Base-by-base conservation (phyloP, 1,284 basidiomycete species). In the Neonothopanus nambi region DNA sequence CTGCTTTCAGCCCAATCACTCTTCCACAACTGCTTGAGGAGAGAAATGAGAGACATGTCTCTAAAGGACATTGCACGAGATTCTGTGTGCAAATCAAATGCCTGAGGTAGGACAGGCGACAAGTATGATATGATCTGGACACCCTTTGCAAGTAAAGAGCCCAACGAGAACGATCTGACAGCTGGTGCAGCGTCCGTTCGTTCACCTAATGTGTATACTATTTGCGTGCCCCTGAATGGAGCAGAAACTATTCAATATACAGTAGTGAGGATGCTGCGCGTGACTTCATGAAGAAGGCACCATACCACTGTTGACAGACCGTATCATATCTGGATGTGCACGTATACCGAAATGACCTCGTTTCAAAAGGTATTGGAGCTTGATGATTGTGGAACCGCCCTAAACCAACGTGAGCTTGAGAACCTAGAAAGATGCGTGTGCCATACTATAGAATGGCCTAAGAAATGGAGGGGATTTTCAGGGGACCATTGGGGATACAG, bases 371-470 rank as follows among this genome's bases (percentile, higher is more conserved):
- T 68, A 64, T 52, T 80, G 77, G 26, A 82, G 63, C 57, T 81
- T 79, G 21, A 72, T 64, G 40, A 81, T 70, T 5, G 78, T 81
- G 0, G 74, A 66, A 7, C 77, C 79, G n/a, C 80, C 79, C 78
- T 80, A 15, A 42, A 6, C 17, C 40, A 30, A 18, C 28, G 20
- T 20, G 1, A 30, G n/a, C 38, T 21, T 35, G 28, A 39, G 35
- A 51, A 26, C n/a, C 9, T n/a, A 17, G 37, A 42, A 18, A 55
- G 20, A 37, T 44, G 23, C 28, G 18, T 35, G 38, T 33, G 17
- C 57, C 70, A 33, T 59, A 78, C 80, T 47, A 83, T 68, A 1
- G 80, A 82, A 63, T 82, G 79, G 0, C 78, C 81, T 1, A 84
- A 54, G 54, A 84, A 80, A 63, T 83, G 81, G 11, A 81, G 62